Evolutionary conservation across 177 flowering plant species (phyloP).

Genomic region (Vitis hybrid): DNA sequence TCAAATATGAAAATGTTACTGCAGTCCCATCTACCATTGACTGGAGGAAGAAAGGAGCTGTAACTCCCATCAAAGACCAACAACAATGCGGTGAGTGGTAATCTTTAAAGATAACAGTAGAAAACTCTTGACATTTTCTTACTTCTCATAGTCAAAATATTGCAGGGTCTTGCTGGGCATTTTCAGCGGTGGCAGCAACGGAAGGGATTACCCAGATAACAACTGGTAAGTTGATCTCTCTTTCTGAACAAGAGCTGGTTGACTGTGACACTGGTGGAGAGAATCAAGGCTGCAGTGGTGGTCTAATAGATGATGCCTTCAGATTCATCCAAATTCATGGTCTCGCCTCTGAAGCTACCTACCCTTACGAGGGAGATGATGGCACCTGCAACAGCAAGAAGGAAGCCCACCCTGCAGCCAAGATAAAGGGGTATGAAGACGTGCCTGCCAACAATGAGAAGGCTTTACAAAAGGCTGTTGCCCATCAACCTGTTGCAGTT

Average conservation of each 20-base stretch:
- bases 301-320: conserved; percentile 22
- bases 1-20: conserved; percentile 16
- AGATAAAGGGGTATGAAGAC: conserved; percentile 19
- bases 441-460: conserved; percentile 23
- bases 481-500: conserved; percentile 25
- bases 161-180: conserved; percentile 31
- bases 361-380: conserved; percentile 21
- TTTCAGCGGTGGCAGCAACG: conserved; percentile 35
- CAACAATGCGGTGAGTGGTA: conserved; percentile 21
- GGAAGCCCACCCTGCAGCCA: conserved; percentile 10
- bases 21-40: conserved; percentile 16
- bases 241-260: conserved; percentile 37
- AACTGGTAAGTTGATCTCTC: conserved; percentile 29
- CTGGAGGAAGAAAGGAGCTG: conserved; percentile 28
- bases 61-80: conserved; percentile 27
- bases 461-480: conserved; percentile 16
- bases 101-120: too few relatives aligned
- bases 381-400: conserved; percentile 13
- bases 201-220: conserved; percentile 31
- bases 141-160: background rate
- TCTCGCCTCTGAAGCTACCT: conserved; percentile 15
- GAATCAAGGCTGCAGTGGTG: conserved; percentile 25
- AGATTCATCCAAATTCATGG: conserved; percentile 19
- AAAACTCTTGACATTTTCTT: too few relatives aligned
- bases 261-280: conserved; percentile 27